Base-by-base conservation (phyloP, 768 basidiomycete species). In the Tulasnella sp. region DNA sequence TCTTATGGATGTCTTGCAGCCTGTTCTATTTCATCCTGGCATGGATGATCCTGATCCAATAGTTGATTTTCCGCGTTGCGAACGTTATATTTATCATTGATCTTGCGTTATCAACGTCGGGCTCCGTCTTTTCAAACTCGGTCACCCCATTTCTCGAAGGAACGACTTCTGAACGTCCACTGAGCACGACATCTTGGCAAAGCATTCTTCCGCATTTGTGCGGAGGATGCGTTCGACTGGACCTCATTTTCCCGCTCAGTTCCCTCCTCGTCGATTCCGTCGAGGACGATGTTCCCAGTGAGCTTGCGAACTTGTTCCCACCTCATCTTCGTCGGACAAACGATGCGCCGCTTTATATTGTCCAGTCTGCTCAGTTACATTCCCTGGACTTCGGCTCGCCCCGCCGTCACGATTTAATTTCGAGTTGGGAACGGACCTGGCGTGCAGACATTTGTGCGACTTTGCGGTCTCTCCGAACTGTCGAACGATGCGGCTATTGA, bases 11-110 rank as follows among this genome's bases (percentile, higher is more conserved):
- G 2, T 31, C 31, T 14, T 64, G 0, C 79, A 94, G 93, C 64
- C 85, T 97, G 39, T 97, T 97, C 83, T 97, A 96, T 82, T 96
- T 96, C 83, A 90, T 97, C 79, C 85, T 97, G 52, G 93, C 94
- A 3, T 97, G 95, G 95, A 97, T 97, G 95, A 96, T 97, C 79
- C 86, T 97, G 80, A 96, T 97, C 79, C 93, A 95, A n/a, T 73
- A 71, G 42, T 39, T 36, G 34, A 68, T 68, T 11, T 17, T 34
- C 38, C 49, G 49, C 14, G 15, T 19, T 45, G 29, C n/a, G 25
- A 15, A 58, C 29, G 58, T 42, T 64, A 29, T 64, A 25, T 64
- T 64, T 64, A 64, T 64, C 31, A 64, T 64, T 25, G 58, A 29
- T 25, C 31, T 64, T 25, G 6, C 25, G 29, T 64, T 34, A 64